Base-by-base conservation (phyloP, 2,329 filamentous ascomycete species). In the Neoscytalidium dimidiatum region DNA sequence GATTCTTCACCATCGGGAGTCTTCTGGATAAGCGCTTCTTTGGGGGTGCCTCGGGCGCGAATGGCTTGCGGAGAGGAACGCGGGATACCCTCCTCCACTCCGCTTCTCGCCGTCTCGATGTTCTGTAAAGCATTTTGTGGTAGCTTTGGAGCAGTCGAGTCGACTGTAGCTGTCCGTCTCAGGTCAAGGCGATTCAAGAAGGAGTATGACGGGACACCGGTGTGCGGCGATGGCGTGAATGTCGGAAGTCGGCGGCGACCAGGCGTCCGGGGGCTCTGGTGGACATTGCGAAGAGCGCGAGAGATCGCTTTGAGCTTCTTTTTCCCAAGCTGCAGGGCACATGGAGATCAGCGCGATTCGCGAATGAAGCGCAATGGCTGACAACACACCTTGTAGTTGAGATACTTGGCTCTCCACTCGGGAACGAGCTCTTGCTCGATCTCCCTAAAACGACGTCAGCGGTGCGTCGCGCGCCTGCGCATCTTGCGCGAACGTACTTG, bases 361-460 rank as follows among this genome's bases (percentile, higher is more conserved):
- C 51, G 43, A 48, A 29, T 38, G 28, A 9, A 58, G 60, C 48
- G 35, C 23, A 31, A 19, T 31, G 43, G 21, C 29, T n/a, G 51
- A 28, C 71, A 65, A 70, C 77, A 63, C 64, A 88, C 88, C 84
- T 96, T 97, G 84, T 98, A 98, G 79, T 97, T 88, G 71, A 98
- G 85, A 78, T 97, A 98, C 78, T 97, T 96, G 77, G 89, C 86
- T 73, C 91, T 88, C 94, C 94, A 98, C 86, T 98, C 94, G 74
- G 94, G 94, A 69, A 97, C 92, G 62, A 93, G 86, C 72, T 96
- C 91, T 74, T 91, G 87, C 75, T 97, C 92, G 68, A 97, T 85
- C 80, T 96, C 92, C 75, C 85, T 88, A 64, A 58, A 26, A 19
- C 26, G n/a, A 21, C 13, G 64, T 66, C 58, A 66, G 58, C 52